Evolutionary conservation across 371 early-diverging fungal genomes (phyloP), one percentile per base, ranked within the genome.

Genomic region (Actinomortierella ambigua): DNA sequence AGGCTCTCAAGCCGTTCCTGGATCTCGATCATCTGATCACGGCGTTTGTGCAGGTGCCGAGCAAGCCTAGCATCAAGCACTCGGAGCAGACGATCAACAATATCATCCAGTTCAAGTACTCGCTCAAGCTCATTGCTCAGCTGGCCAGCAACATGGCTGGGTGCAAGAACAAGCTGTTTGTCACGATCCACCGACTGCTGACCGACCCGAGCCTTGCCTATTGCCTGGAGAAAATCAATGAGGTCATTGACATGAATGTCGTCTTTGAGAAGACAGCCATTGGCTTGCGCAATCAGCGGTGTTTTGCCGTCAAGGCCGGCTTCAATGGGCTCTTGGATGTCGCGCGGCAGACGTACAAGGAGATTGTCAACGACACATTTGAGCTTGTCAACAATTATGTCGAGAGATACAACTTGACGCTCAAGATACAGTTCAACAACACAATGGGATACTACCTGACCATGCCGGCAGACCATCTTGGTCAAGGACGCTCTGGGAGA

Each of bases 251-350:
- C 55, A 82, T 86, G 17, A 93, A 93, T 39, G 77, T 93, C 2
- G 73, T 81, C 0, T 77, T 83, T 22, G 88, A 92, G 57, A 94
- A 88, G 59, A 85, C 83, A 1, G 81, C 90, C 11, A 77, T 93
- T 5, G 93, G 90, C 13, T 65, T 93, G 47, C 80, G 92, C 50
- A 93, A 95, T 65, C 95, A 94, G 69, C 83, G 93, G 34, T 93
- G 95, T 51, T 90, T 90, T 66, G 91, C 92, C 1, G 85, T 93
- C 39, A 93, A 91, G 86, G 84, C 93, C 5, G 94, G 94, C 0
- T 85, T 90, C 40, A 93, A 93, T 69, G 94, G 95, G 0, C 78
- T 97, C 39, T 82, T 97, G 14, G 97, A 97, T 73, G 94, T 97
- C 43, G 93, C 94, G 4, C 79, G 95, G 2, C 90, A 91, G 71